phyloP scores from a whole-genome alignment of 1,284 basidiomycete species.

The Tilletia horrida region DNA sequence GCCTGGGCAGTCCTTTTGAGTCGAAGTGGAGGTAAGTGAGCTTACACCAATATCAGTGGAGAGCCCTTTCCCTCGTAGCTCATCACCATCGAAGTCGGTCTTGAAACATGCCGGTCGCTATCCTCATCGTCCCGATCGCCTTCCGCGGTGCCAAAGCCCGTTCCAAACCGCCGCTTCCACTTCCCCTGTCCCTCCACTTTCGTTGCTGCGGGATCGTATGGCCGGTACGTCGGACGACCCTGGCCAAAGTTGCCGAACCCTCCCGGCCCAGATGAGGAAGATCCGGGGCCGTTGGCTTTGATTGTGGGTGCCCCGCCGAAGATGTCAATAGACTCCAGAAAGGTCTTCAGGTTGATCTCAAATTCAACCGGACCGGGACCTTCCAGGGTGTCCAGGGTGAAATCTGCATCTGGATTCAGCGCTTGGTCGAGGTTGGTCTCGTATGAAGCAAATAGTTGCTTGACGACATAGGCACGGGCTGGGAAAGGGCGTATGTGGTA shows the following conservation, averaged over 20 bases:
- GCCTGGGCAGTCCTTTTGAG: no score
- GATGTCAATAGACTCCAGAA: slow-evolving; percentile 85
- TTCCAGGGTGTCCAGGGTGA: slow-evolving; percentile 13
- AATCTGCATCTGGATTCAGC: slow-evolving; percentile 51
- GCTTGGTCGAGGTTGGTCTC: slow-evolving; percentile 23
- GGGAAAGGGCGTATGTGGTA: slow-evolving; percentile 4
- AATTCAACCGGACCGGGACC: slow-evolving; percentile 59
- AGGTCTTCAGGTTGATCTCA: slow-evolving; percentile 74
- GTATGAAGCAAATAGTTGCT: slow-evolving; percentile 74
- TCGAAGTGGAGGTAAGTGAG: slow-evolving; percentile 19
- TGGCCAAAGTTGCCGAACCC: neutral
- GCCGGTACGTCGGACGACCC: neutral
- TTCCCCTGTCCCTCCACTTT: neutral
- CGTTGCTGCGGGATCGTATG: neutral
- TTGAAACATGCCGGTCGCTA: slow-evolving; percentile 21
- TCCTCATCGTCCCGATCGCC: slow-evolving; percentile 21
- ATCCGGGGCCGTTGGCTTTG: slow-evolving; percentile 24
- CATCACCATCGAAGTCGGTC: slow-evolving; percentile 59
- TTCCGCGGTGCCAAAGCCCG: neutral
- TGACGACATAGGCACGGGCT: slow-evolving; percentile 83
- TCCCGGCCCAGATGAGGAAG: slow-evolving; percentile 16
- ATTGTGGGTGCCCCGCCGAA: slow-evolving; percentile 71
- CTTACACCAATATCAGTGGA: slow-evolving; percentile 28
- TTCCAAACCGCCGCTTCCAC: slow-evolving; percentile 19
- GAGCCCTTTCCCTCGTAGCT: slow-evolving; percentile 42